These are phyloP conservation scores for Aureobasidium musti DNA, from an alignment of 2,329 filamentous ascomycete species.

Conservation along the genomic window DNA sequence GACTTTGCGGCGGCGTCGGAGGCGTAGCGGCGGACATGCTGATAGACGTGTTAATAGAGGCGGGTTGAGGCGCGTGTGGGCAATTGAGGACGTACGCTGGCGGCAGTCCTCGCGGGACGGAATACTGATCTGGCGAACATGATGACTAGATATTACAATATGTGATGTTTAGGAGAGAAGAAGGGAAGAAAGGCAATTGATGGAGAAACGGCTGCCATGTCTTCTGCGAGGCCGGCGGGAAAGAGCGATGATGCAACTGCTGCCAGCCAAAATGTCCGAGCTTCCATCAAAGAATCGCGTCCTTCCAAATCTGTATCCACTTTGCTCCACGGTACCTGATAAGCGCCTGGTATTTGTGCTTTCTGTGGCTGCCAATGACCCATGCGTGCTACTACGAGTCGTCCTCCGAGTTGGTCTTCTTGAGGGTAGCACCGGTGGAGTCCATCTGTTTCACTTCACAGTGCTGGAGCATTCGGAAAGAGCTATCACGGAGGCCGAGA, in stretches of 20 bases:
- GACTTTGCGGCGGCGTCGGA: constrained; percentile 59
- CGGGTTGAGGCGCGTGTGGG: constrained; percentile 16
- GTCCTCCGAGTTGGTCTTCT: not conserved
- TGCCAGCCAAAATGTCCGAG: constrained; percentile 2
- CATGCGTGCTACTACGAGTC: not conserved
- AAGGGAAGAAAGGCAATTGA: constrained; percentile 8
- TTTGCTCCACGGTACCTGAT: not conserved
- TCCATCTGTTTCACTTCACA: not conserved
- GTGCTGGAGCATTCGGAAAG: not conserved
- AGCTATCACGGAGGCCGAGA: not conserved
- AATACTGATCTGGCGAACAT: constrained; percentile 51
- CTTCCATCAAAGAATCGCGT: constrained; percentile 7
- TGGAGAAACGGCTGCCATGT: constrained; percentile 8
- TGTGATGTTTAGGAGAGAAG: not conserved
- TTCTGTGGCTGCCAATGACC: not conserved
- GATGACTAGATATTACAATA: constrained; percentile 31
- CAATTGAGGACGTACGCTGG: constrained; percentile 41
- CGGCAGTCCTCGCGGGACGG: constrained; percentile 42
- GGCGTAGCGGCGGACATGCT: constrained; percentile 73
- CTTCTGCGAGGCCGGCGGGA: constrained; percentile 18
- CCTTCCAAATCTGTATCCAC: constrained; percentile 10
- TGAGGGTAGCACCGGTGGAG: not conserved
- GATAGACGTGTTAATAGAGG: constrained; percentile 22
- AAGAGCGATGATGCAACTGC: constrained; percentile 26
- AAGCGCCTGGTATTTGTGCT: not conserved